Base-by-base conservation (phyloP, 176 grass and related monocot species). In the Triticum turgidum region DNA sequence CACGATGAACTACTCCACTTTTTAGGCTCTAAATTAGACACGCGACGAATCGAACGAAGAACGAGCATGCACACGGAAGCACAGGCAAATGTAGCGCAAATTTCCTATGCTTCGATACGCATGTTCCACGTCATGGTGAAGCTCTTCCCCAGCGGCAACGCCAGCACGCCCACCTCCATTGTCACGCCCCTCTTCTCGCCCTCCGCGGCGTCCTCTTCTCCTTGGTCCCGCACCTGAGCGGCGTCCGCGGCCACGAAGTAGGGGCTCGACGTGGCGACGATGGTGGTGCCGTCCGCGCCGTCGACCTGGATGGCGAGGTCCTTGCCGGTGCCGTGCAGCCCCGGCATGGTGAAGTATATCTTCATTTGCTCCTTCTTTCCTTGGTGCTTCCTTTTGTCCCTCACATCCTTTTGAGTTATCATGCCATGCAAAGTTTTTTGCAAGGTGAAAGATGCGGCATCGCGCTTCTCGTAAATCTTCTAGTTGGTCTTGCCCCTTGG, bases 141-240 rank as follows among this genome's bases (percentile, higher is more conserved):
- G 72, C 90, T 98, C 86, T 91, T 98, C 13, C 96, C 96, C 35
- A 98, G 82, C 67, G 90, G 93, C 93, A 98, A 65, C 33, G 83
- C 84, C 52, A 98, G 83, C 47, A 93, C 94, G 4, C 92, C 92
- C 4, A 98, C 79, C 90, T 96, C 93, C 81, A 93, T 89, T 61
- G 84, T 59, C 93, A 90, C 81, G 62, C 91, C 45, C 51, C 86
- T 90, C 80, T 87, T 83, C 9, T 24, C 87, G 10, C 64, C 80
- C 69, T 83, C 89, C 39, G 83, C 80, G 79, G 11, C 62, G 1
- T 81, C 76, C 2, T 83, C 80, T 41, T 47, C 45, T 45, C 66
- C 72, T 58, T 21, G 18, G 3, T 76, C 15, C 62, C 25, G 25
- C 25, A 25, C 25, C 25, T 25, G 25, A 25, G 75, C 73, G 47